Evolutionary conservation across 345 rosid genomes (phyloP).

Genomic region (Erodium maritimum): DNA sequence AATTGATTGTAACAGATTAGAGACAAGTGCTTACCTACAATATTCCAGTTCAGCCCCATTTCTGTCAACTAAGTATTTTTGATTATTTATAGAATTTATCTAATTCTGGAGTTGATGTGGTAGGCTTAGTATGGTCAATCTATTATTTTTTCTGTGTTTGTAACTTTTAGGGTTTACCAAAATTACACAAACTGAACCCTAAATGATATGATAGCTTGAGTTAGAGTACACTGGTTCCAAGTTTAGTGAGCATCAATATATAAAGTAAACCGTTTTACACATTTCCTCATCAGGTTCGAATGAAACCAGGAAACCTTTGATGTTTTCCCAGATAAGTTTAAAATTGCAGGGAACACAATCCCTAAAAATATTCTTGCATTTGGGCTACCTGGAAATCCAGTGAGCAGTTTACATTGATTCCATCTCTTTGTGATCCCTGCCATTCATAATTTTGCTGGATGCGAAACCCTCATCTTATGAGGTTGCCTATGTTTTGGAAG

Average conservation of each 20-base stretch:
- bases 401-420: constrained; percentile 85
- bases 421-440: constrained; percentile 77
- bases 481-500: constrained; percentile 39
- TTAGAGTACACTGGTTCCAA: no score
- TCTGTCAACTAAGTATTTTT: no score
- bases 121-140: no score
- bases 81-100: no score
- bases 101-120: no score
- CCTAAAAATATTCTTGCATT: constrained; percentile 62
- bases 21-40: no score
- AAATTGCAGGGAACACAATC: constrained; percentile 22
- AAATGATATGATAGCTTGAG: no score
- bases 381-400: constrained; percentile 98
- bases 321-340: constrained; percentile 61
- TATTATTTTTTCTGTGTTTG: no score
- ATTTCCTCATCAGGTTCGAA: constrained; percentile 50
- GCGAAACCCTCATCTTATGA: constrained; percentile 63
- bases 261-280: constrained; percentile 3
- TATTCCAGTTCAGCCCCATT: no score
- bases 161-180: no score
- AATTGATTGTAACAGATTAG: no score
- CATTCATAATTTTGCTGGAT: constrained; percentile 71
- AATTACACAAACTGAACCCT: no score
- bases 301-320: constrained; percentile 94
- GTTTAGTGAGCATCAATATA: not conserved